Conservation (phyloP, 179 eudicot species). For the Camellia oleifera region DNA sequence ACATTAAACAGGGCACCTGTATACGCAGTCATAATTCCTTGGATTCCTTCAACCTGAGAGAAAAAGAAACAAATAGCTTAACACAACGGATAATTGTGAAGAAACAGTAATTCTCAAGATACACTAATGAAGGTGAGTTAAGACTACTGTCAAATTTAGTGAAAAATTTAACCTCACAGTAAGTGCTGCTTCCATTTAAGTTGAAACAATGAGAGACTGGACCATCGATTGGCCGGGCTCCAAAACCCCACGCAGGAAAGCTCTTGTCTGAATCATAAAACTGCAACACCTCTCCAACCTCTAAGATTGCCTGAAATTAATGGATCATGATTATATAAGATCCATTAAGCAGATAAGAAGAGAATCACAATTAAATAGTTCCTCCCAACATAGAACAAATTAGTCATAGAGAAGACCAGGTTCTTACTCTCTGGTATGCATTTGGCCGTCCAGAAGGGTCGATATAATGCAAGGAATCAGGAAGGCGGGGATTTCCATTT, state of each 20-base stretch:
- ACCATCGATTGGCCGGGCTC: slow-evolving; percentile 99
- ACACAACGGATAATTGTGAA: neutral
- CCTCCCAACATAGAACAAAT: neutral
- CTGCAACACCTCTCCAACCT: slow-evolving; percentile 91
- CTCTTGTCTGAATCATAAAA: slow-evolving; percentile 88
- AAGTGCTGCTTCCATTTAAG: slow-evolving; percentile 88
- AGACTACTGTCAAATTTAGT: neutral
- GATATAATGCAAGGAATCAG: slow-evolving; percentile 95
- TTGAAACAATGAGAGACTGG: slow-evolving; percentile 99
- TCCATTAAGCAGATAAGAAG: neutral
- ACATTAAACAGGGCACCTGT: slow-evolving; percentile 81
- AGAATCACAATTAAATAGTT: neutral
- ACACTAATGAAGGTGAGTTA: neutral
- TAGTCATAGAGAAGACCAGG: neutral
- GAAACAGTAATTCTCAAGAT: neutral
- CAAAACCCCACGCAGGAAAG: slow-evolving; percentile 99
- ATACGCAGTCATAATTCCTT: slow-evolving; percentile 88
- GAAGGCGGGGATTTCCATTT: slow-evolving; percentile 98
- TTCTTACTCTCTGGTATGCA: slow-evolving; percentile 72
- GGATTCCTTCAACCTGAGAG: slow-evolving; percentile 92
- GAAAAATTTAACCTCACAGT: slow-evolving; percentile 69
- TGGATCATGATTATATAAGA: slow-evolving; percentile 9
- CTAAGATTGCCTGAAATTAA: slow-evolving; percentile 69
- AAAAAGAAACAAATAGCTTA: slow-evolving; percentile 15
- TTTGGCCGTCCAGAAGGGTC: slow-evolving; percentile 99